Conservation (phyloP, 164 flowering plant genomes). For the Vitis rotundifolia region DNA sequence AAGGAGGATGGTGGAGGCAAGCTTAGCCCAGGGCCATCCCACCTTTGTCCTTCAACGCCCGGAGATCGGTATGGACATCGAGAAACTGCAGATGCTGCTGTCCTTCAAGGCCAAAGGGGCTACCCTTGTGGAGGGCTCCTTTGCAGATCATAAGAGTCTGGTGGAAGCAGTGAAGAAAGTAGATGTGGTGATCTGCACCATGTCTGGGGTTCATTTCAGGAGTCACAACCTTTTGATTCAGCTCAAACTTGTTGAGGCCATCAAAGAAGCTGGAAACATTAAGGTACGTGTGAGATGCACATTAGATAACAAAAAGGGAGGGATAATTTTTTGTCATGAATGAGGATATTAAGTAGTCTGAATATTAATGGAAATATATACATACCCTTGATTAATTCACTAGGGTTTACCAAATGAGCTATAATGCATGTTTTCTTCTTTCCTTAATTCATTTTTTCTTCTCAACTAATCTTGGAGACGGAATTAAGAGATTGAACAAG, state of each 20-base stretch:
- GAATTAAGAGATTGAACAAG: too few species aligned
- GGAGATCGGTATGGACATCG: constrained; percentile 5
- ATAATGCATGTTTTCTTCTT: too few species aligned
- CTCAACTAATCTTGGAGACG: too few species aligned
- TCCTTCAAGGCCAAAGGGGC: background rate
- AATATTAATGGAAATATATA: too few species aligned
- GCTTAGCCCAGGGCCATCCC: background rate
- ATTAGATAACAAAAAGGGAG: too few species aligned
- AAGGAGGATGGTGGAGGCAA: constrained; percentile 4
- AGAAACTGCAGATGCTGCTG: constrained; percentile 4
- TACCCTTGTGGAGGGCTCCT: background rate
- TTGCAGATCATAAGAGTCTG: too few species aligned
- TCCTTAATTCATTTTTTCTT: too few species aligned
- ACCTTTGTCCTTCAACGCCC: background rate
- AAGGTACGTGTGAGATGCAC: background rate
- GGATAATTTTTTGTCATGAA: too few species aligned
- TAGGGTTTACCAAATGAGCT: too few species aligned
- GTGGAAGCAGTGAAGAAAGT: background rate
- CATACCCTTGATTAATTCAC: too few species aligned
- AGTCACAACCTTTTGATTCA: background rate
- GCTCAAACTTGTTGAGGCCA: background rate
- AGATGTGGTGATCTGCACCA: background rate
- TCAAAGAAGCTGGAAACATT: background rate
- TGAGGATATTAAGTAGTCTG: too few species aligned
- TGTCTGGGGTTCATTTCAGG: background rate